phyloP scores from a whole-genome alignment of 2,329 filamentous ascomycete species.

The Macrophomina phaseolina region DNA sequence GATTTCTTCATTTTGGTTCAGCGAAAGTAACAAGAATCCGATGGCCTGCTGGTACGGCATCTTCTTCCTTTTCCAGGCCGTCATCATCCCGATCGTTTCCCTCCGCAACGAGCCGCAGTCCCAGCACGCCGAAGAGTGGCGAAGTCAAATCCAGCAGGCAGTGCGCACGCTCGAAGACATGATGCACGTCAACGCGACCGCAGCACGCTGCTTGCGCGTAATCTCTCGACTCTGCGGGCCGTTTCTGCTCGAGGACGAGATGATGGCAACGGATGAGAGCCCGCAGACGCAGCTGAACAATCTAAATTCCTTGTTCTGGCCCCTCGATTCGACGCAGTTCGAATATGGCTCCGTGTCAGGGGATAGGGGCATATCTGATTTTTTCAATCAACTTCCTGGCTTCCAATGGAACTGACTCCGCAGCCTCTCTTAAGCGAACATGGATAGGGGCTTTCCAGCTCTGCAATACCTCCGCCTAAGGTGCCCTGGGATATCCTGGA shows the following conservation, averaged over 20 bases:
- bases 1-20: constrained; percentile 1
- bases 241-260: constrained; percentile 12
- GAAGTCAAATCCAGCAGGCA: constrained; percentile 48
- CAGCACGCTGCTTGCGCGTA: constrained; percentile 49
- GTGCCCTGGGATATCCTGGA: too few species aligned
- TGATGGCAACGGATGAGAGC: constrained; percentile 28
- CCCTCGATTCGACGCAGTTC: constrained; percentile 25
- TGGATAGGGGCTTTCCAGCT: too few species aligned
- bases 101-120: constrained; percentile 52
- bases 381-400: constrained; percentile 22
- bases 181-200: constrained; percentile 47
- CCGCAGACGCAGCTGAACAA: constrained; percentile 32
- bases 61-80: constrained; percentile 56
- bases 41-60: constrained; percentile 28
- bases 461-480: too few species aligned
- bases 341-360: not conserved
- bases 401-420: constrained; percentile 17
- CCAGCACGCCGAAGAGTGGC: constrained; percentile 47
- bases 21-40: not conserved
- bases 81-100: constrained; percentile 56
- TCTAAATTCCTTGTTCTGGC: constrained; percentile 32
- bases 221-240: constrained; percentile 50
- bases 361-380: constrained; percentile 1
- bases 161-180: constrained; percentile 48
- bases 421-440: too few species aligned